Evolutionary conservation across 2,329 filamentous ascomycete genomes (phyloP).

Genomic region (Aspergillus glaucus): DNA sequence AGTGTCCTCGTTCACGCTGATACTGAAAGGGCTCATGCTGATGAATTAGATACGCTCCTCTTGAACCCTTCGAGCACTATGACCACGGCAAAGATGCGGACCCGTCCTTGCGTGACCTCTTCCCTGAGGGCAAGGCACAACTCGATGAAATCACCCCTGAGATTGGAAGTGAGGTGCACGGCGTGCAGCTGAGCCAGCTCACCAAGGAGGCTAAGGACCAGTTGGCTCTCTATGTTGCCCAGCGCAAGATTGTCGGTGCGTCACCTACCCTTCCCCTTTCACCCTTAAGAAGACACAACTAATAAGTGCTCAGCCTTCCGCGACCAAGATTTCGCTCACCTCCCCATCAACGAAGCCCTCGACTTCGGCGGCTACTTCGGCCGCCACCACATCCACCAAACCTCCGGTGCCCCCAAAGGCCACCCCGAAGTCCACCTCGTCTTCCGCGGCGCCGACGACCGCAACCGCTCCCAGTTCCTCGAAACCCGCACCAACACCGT

Average conservation of each 20-base stretch:
- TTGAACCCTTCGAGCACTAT: conserved; percentile 63
- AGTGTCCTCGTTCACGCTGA: background rate
- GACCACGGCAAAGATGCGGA: conserved; percentile 74
- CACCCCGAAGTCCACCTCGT: conserved; percentile 73
- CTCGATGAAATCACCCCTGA: conserved; percentile 62
- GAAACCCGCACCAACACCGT: conserved; percentile 68
- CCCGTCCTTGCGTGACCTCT: conserved; percentile 60
- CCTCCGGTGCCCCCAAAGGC: conserved; percentile 66
- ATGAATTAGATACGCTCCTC: conserved; percentile 48
- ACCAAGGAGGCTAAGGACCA: conserved; percentile 66
- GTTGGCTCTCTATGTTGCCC: conserved; percentile 50
- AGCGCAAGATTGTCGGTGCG: conserved; percentile 60
- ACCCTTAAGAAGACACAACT: background rate
- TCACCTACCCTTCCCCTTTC: background rate
- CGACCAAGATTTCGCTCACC: conserved; percentile 64
- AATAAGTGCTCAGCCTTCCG: conserved; percentile 52
- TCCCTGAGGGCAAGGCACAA: conserved; percentile 41
- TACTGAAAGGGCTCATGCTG: background rate
- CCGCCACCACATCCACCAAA: conserved; percentile 74
- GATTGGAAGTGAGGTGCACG: conserved; percentile 66
- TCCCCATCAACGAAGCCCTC: conserved; percentile 64
- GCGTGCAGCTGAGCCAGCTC: conserved; percentile 65
- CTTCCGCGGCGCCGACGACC: conserved; percentile 63
- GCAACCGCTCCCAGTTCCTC: conserved; percentile 56
- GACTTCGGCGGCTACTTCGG: conserved; percentile 71